Evolutionary conservation across 192 early-diverging fungal species (phyloP), one percentile per base, ranked within the genome.

Genomic region (Pilaira anomala): DNA sequence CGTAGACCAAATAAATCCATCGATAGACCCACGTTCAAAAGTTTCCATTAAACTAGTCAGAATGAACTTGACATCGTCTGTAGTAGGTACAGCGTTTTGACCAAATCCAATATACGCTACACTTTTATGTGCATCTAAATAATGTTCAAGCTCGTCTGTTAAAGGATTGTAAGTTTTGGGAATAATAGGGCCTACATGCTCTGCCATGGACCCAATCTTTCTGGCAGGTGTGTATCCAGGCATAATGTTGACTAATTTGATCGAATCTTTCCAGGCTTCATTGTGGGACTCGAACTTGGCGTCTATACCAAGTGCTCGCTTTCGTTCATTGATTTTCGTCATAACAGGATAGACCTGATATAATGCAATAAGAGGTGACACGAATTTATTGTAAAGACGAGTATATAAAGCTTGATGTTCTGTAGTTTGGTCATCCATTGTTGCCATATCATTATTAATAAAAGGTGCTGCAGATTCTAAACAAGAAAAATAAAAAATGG

Each of bases 101-200:
- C 73, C 73, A 48, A 78, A 75, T 0, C 73, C 69, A 13, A 75
- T 41, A 44, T 75, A 78, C 8, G 54, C 28, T 2, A 70, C 59
- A 24, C 30, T 42, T 21, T 33, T 16, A 22, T 78, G 73, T 0
- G 1, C 9, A 7, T 48, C n/a, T 8, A 78, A 29, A 48, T 67
- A 78, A 7, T 8, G 7, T 12, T 26, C 13, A 5, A 59, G 13
- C 2, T 18, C 7, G 7, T 28, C 1, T 16, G 62, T 62, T 11
- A 69, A 14, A 16, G 26, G 16, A 18, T 30, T 51, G 16, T 75
- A 72, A 6, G 21, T 19, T 42, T 65, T 46, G 42, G 56, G 64
- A 39, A 75, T 60, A 9, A 78, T 64, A 5, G 76, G 76, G 2
- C 76, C 76, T 40, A 75, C 44, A 11, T 62, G 50, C 36, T 65